phyloP scores from a whole-genome alignment of 2,329 filamentous ascomycete genomes.

The Talaromyces amestolkiae region DNA sequence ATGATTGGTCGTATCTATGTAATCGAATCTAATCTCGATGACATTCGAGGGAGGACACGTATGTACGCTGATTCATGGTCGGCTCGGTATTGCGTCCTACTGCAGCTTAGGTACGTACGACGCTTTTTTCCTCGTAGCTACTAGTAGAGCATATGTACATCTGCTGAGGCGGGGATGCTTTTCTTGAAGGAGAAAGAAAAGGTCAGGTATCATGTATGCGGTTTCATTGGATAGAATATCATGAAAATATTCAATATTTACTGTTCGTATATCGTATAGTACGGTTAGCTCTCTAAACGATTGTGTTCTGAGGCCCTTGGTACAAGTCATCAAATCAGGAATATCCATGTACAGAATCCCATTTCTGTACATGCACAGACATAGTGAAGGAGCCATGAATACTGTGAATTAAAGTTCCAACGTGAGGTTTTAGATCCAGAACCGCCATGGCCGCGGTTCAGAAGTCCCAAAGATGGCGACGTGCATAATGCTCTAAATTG shows the following conservation, averaged over 20 bases:
- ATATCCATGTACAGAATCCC: not conserved
- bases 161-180: not conserved
- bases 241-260: not conserved
- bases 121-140: not conserved
- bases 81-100: not conserved
- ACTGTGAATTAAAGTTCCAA: not conserved
- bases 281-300: not conserved
- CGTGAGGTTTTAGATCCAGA: not conserved
- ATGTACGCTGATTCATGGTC: not conserved
- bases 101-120: not conserved
- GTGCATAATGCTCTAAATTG: not conserved
- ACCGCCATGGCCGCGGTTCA: not conserved
- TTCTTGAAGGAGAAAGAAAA: not conserved
- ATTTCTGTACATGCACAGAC: not conserved
- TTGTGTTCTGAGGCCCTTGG: too few relatives aligned
- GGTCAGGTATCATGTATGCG: not conserved
- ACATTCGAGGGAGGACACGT: not conserved
- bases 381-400: too few relatives aligned
- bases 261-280: not conserved
- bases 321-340: not conserved
- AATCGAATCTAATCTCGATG: not conserved
- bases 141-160: not conserved
- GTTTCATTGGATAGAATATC: not conserved
- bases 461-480: constrained; percentile 1
- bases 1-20: not conserved